Percentiles rank a stretch among this genome's conserved stretches.
Evolutionary conservation across 768 basidiomycete species (phyloP).

Genomic region (Chalciporus pseudorubinellus): DNA sequence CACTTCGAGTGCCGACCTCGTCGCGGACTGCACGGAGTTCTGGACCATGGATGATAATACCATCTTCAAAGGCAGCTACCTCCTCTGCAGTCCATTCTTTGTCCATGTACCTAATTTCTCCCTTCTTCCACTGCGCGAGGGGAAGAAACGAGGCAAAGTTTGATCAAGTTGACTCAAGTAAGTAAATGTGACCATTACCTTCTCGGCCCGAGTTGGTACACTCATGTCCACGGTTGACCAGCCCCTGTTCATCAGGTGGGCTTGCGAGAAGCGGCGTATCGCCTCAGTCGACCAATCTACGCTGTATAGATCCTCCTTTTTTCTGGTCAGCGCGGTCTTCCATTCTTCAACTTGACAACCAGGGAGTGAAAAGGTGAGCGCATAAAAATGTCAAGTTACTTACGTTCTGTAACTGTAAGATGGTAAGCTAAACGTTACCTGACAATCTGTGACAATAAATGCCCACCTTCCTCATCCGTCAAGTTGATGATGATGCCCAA

Average conservation of each 20-base stretch:
- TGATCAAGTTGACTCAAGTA: constrained; percentile 11
- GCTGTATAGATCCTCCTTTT: constrained; percentile 48
- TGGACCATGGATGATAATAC: constrained; percentile 66
- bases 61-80: constrained; percentile 72
- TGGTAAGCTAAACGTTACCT: constrained; percentile 20
- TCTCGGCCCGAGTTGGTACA: constrained; percentile 53
- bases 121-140: constrained; percentile 63
- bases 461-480: constrained; percentile 65
- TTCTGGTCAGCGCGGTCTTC: constrained; percentile 54
- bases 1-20: constrained; percentile 64
- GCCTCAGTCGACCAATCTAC: constrained; percentile 86
- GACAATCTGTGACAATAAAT: constrained; percentile 13
- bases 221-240: constrained; percentile 66
- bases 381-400: constrained; percentile 18
- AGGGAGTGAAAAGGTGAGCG: constrained; percentile 4
- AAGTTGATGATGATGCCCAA: constrained; percentile 63
- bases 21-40: constrained; percentile 78
- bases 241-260: constrained; percentile 54
- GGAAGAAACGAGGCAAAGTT: constrained; percentile 3
- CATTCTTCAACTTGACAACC: constrained; percentile 58
- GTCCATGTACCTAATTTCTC: constrained; percentile 65
- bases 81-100: constrained; percentile 71
- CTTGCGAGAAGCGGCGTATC: constrained; percentile 67
- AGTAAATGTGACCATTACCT: constrained; percentile 44
- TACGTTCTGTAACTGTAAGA: constrained; percentile 56